Evolutionary conservation across 2,329 filamentous ascomycete species (phyloP), one percentile per base, ranked within the genome.

Genomic region (Alternaria gansuensis): DNA sequence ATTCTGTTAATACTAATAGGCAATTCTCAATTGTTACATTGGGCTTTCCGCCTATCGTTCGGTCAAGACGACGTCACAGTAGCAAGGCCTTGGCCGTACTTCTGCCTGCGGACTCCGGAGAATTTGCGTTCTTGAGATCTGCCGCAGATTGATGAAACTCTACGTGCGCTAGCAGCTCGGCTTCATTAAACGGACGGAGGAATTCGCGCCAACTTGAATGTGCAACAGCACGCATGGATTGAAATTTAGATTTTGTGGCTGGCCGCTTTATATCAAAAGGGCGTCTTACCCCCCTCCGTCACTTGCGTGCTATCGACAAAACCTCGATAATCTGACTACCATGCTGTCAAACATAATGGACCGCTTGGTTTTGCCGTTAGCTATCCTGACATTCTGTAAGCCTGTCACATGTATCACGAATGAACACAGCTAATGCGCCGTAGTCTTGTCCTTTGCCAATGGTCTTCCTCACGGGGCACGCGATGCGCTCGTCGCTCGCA

Each of bases 381-480:
- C 55, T 2, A 57, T 57, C 11, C 36, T 57, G n/a, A 36, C 50
- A 23, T 43, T 57, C 29, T 57, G 55, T 57, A 48, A 6, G 43
- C 2, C 11, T 10, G 13, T 17, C 17, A 0, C n/a, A 26, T 9
- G 8, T 0, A 23, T 5, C 7, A 13, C 8, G 3, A 6, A n/a
- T 6, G 10, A 5, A 17, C 6, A 57, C 17, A 11, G 17, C 54
- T 57, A 39, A 57, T 29, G 6, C 13, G 2, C 3, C 2, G 4
- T 26, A 60, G 58, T 60, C 31, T 37, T 57, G n/a, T 53, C 54
- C 24, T 34, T 53, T 10, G 49, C 50, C 23, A 45, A 43, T 3
- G 51, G 34, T 49, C 59, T 62, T 17, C 59, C 59, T 8, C 31
- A 52, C 8, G 57, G 55, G 33, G 10, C 57, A 7, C 57, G 57